Conservation (phyloP, 2,329 filamentous ascomycete genomes). For the Arthrobotrys sinensis region DNA sequence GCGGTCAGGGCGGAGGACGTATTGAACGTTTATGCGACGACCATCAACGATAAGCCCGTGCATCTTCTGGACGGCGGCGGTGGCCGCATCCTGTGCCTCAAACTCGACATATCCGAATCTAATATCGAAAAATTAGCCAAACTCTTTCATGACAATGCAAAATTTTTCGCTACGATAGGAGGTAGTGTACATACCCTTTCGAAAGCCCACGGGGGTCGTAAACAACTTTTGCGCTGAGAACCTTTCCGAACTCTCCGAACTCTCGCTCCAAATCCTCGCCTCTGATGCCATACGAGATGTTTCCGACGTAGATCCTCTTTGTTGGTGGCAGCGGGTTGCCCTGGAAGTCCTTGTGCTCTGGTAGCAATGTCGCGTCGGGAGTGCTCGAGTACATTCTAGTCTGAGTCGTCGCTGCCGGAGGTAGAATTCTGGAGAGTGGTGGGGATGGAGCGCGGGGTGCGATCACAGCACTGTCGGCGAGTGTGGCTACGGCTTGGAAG, state of each 20-base stretch:
- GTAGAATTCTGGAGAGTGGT: conserved; percentile 50
- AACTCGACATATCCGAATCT: conserved; percentile 80
- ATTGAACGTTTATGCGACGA: conserved; percentile 76
- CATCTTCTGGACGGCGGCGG: conserved; percentile 73
- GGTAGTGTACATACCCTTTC: conserved; percentile 74
- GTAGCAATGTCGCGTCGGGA: neutral
- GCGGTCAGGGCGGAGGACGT: conserved; percentile 68
- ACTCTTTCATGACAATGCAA: neutral
- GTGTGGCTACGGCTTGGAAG: conserved; percentile 53
- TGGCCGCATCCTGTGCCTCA: conserved; percentile 71
- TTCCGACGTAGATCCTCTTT: conserved; percentile 76
- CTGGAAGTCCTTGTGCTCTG: conserved; percentile 30
- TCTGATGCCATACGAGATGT: conserved; percentile 79
- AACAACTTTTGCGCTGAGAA: conserved; percentile 73
- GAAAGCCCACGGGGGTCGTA: conserved; percentile 76
- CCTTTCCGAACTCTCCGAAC: conserved; percentile 74
- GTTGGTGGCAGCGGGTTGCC: conserved; percentile 65
- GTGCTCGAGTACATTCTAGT: conserved; percentile 40
- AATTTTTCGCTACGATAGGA: neutral
- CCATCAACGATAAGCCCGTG: conserved; percentile 76
- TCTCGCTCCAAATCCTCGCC: conserved; percentile 74
- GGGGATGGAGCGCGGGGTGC: conserved; percentile 47
- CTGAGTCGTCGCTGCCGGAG: conserved; percentile 27
- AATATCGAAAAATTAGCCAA: conserved; percentile 11
- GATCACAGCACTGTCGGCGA: conserved; percentile 42